Percentiles rank a stretch among this genome's conserved stretches.
phyloP scores from a whole-genome alignment of 768 basidiomycete species.

The Mycena latifolia region DNA sequence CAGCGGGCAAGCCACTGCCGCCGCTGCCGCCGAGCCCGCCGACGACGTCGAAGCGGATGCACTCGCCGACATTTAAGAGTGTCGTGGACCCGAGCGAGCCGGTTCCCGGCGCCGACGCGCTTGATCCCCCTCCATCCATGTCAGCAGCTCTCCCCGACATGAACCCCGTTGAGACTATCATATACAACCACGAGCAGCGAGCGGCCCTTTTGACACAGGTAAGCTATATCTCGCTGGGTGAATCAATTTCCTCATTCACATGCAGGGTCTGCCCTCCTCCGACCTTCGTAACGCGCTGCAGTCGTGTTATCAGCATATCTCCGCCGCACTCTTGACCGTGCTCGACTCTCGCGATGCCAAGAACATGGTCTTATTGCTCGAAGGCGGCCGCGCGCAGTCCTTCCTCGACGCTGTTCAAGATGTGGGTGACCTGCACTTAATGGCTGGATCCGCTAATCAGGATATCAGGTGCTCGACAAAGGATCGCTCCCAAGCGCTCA shows the following conservation, averaged over 20 bases:
- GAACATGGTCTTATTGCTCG: neutral
- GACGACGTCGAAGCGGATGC: slow-evolving; percentile 31
- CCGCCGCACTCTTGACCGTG: slow-evolving; percentile 6
- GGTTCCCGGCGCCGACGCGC: slow-evolving; percentile 13
- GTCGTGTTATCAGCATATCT: slow-evolving; percentile 6
- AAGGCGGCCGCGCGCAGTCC: slow-evolving; percentile 2
- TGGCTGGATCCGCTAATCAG: neutral
- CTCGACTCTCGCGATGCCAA: slow-evolving; percentile 4
- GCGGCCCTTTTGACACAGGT: neutral
- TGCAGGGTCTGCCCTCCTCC: neutral
- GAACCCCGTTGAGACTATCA: neutral
- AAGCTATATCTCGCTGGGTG: neutral
- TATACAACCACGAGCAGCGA: neutral
- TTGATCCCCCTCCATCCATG: too few species aligned
- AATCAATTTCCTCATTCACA: neutral
- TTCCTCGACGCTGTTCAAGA: slow-evolving; percentile 8
- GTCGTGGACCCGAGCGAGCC: slow-evolving; percentile 28
- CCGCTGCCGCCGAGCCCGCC: slow-evolving; percentile 35
- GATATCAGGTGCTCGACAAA: slow-evolving; percentile 1
- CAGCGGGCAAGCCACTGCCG: slow-evolving; percentile 30
- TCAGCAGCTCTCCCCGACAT: too few species aligned
- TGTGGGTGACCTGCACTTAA: neutral
- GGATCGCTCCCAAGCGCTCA: slow-evolving; percentile 11
- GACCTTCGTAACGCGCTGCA: neutral
- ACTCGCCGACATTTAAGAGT: slow-evolving; percentile 23